phyloP scores from a whole-genome alignment of 1,139 yeast genomes.

The Diutina neorugosa region DNA sequence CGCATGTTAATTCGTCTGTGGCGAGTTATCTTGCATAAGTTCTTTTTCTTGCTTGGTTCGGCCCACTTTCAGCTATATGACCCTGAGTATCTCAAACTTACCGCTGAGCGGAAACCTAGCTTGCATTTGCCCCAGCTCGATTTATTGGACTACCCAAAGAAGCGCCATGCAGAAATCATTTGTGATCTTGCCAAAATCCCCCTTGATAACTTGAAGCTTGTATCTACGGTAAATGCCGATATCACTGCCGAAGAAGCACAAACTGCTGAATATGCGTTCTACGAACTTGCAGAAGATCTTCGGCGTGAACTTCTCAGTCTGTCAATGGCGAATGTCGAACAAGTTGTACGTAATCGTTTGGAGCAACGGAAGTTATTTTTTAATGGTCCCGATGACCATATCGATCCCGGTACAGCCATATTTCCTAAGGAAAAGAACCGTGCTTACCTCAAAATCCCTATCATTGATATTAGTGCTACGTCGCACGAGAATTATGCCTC shows the following conservation, averaged over 20 bases:
- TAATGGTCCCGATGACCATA: slow-evolving; percentile 8
- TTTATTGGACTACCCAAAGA: not conserved
- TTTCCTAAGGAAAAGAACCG: slow-evolving; percentile 27
- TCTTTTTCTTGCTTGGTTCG: slow-evolving; percentile 71
- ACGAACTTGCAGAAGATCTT: slow-evolving; percentile 50
- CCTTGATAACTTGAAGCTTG: not conserved
- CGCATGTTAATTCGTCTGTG: slow-evolving; percentile 28
- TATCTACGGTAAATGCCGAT: not conserved
- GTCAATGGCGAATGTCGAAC: slow-evolving; percentile 25
- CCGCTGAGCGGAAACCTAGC: not conserved
- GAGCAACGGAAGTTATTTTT: slow-evolving; percentile 12
- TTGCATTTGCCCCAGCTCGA: not conserved
- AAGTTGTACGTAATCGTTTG: slow-evolving; percentile 16
- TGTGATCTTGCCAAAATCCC: not conserved
- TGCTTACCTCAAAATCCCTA: slow-evolving; percentile 6
- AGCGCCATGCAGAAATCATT: not conserved
- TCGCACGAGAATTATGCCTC: slow-evolving; percentile 11
- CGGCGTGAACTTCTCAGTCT: slow-evolving; percentile 41
- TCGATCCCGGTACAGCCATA: slow-evolving; percentile 20
- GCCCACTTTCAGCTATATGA: slow-evolving; percentile 58
- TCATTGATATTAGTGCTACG: slow-evolving; percentile 15
- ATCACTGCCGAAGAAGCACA: not conserved
- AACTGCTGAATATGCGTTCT: slow-evolving; percentile 27
- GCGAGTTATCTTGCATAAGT: slow-evolving; percentile 58
- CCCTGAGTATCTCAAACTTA: slow-evolving; percentile 21